Conservation (phyloP, 2,329 filamentous ascomycete genomes). For the Aspergillus ustus region DNA sequence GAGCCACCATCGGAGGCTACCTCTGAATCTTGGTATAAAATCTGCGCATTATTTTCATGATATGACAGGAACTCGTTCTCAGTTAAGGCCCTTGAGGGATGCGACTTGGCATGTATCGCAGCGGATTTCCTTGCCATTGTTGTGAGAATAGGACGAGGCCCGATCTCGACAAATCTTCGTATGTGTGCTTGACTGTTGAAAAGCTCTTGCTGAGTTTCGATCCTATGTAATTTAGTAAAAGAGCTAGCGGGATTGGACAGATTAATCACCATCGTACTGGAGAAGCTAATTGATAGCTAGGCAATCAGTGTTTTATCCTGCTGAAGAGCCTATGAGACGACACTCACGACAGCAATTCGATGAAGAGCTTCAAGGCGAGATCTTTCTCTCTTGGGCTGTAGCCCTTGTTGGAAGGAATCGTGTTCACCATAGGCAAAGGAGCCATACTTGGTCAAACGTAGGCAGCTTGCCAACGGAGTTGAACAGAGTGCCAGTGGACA, state of each 20-base stretch:
- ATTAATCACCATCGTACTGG: slow-evolving; percentile 30
- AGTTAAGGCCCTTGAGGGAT: slow-evolving; percentile 26
- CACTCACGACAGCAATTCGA: slow-evolving; percentile 37
- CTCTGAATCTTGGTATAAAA: slow-evolving; percentile 20
- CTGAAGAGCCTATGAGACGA: background rate
- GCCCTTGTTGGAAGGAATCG: background rate
- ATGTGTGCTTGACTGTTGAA: slow-evolving; percentile 29
- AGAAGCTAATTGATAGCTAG: slow-evolving; percentile 34
- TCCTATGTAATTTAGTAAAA: slow-evolving; percentile 30
- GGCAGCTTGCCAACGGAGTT: no score
- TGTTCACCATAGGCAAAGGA: background rate
- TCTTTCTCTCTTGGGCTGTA: slow-evolving; percentile 4
- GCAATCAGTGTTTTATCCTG: slow-evolving; percentile 3
- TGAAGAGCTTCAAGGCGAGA: slow-evolving; percentile 29
- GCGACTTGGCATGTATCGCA: slow-evolving; percentile 25
- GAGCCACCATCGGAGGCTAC: background rate
- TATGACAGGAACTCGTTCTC: slow-evolving; percentile 32
- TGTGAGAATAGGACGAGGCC: slow-evolving; percentile 41
- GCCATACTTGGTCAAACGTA: slow-evolving; percentile 5
- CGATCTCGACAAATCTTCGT: slow-evolving; percentile 45
- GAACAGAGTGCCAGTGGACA: no score
- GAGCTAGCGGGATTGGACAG: background rate
- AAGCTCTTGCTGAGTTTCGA: slow-evolving; percentile 46
- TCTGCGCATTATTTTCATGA: slow-evolving; percentile 19
- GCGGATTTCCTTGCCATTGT: slow-evolving; percentile 46